phyloP scores from a whole-genome alignment of 192 early-diverging fungal species.

The Cladochytrium replicatum region DNA sequence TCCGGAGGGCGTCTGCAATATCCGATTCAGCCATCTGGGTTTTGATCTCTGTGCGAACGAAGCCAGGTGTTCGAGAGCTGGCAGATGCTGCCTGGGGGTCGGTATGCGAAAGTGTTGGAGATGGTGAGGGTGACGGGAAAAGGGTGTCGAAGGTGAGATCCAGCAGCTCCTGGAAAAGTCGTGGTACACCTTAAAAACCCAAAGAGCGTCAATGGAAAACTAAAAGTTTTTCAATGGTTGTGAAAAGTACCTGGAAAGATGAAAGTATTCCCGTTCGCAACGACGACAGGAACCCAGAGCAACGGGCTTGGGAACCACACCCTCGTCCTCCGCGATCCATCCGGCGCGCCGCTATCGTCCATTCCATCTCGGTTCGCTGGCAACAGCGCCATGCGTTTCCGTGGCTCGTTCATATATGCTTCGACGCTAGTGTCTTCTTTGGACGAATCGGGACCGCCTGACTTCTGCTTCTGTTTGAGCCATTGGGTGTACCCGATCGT shows the following conservation, averaged over 20 bases:
- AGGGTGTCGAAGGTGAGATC: constrained; percentile 12
- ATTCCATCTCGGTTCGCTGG: no score
- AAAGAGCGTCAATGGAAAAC: no score
- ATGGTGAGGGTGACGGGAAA: no score
- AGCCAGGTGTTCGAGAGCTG: no score
- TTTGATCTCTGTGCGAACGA: constrained; percentile 31
- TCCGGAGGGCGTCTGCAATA: constrained; percentile 34
- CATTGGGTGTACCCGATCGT: constrained; percentile 9
- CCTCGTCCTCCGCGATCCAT: background rate
- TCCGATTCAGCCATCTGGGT: constrained; percentile 33
- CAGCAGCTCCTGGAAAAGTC: constrained; percentile 43
- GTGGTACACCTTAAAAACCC: no score
- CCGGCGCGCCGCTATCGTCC: no score
- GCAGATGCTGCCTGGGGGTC: constrained; percentile 16
- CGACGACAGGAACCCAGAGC: constrained; percentile 66
- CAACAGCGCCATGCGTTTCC: constrained; percentile 59
- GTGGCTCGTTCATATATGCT: constrained; percentile 25
- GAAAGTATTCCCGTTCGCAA: constrained; percentile 52
- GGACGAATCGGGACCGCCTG: no score
- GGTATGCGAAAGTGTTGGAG: no score
- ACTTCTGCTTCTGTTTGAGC: no score
- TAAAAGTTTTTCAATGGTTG: no score
- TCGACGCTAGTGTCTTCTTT: background rate
- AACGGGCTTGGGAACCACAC: constrained; percentile 32
- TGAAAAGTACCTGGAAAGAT: constrained; percentile 64